These are phyloP conservation scores for Talaromyces amestolkiae DNA, from an alignment of 2,329 filamentous ascomycete species.

Conservation along the genomic window DNA sequence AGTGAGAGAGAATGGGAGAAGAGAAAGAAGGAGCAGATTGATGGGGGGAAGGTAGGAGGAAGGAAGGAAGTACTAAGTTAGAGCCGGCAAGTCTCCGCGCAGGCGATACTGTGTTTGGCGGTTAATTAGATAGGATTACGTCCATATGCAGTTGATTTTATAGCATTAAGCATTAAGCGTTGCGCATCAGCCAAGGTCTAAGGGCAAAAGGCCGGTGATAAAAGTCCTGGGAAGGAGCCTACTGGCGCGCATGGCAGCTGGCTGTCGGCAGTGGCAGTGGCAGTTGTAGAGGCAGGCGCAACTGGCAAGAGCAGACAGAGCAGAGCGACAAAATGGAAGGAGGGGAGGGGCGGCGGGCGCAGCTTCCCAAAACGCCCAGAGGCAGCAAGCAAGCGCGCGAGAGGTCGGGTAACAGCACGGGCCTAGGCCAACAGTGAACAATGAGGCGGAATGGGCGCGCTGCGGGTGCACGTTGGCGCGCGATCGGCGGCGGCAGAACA, in stretches of 20 bases:
- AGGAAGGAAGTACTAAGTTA: not conserved
- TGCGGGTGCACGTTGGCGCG: constrained; percentile 33
- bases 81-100: constrained; percentile 3
- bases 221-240: not conserved
- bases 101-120: constrained; percentile 6
- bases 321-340: constrained; percentile 21
- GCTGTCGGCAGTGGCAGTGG: constrained; percentile 2
- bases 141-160: constrained; percentile 17
- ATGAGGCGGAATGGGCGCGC: constrained; percentile 13
- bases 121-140: constrained; percentile 16
- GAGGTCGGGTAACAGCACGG: constrained; percentile 18
- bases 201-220: not conserved
- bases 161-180: not conserved
- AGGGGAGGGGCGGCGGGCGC: constrained; percentile 19
- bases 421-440: constrained; percentile 17
- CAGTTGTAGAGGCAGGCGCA: not conserved
- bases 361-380: not conserved
- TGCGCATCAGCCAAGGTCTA: not conserved
- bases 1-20: not conserved
- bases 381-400: constrained; percentile 19
- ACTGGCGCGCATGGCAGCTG: not conserved
- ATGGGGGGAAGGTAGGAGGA: not conserved
- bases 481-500: constrained; percentile 36
- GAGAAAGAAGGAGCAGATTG: not conserved
- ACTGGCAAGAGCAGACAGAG: not conserved